Base-by-base conservation (phyloP, 495 filamentous ascomycete genomes). In the Apodospora peruviana region DNA sequence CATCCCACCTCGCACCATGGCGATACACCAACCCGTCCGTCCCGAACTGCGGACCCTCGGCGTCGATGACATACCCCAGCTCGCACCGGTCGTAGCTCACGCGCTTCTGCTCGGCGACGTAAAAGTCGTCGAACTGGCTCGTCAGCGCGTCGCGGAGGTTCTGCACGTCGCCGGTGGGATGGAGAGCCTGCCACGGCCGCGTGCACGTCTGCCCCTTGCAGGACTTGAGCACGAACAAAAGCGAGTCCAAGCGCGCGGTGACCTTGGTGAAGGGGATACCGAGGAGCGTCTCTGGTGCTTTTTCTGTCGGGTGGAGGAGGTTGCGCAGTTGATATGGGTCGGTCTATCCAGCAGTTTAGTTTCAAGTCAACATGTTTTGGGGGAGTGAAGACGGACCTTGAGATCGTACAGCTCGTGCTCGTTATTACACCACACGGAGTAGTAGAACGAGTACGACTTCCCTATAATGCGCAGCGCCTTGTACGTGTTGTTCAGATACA, bases 351-450 rank as follows among this genome's bases (percentile, higher is more conserved):
- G 20, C 17, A 4, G 9, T 5, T 37, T 4, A 37, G 32, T 22
- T 14, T 14, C 16, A 2, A 21, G 8, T 23, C n/a, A 7, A 23
- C 16, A 3, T 17, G 50, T 32, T 16, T 25, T 34, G 41, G 23
- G 19, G 4, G 2, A 36, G 45, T 12, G 18, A 17, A 5, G 20
- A 54, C 71, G 42, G 43, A 78, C 76, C 43, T 64, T 74, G 3
- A 85, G 59, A 43, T 86, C 81, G 45, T 85, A 84, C 2, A 86
- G 63, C 53, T 86, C 81, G 39, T 80, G 76, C 57, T 84, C 80
- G 40, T 78, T 77, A 35, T 61, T 83, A 52, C 83, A 86, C 78
- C 81, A 85, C 0, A 85, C 80, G 0, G 82, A 74, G 43, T 86
- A 86, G 47, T 81, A 81, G 1, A 85, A 58, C 45, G 78, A 74